A percentile compares a stretch with the other conserved stretches of the same genome.
Evolutionary conservation across 306 rosid species (phyloP).

Genomic region (Lathyrus aphaca): DNA sequence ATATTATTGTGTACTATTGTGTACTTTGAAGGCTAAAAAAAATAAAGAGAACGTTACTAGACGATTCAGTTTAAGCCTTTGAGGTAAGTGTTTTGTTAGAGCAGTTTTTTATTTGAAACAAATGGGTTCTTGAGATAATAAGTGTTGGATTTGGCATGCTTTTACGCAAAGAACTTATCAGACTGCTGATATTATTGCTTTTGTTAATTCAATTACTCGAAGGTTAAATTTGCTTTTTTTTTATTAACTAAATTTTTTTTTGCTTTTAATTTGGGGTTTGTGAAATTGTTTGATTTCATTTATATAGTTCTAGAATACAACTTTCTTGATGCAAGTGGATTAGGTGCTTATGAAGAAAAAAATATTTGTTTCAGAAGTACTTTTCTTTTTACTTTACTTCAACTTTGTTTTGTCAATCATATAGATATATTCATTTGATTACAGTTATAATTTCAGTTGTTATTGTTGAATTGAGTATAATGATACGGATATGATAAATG

Average conservation of each 20-base stretch:
- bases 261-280: slow-evolving; percentile 2
- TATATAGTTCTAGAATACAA: slow-evolving; percentile 89
- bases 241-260: neutral
- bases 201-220: slow-evolving; percentile 71
- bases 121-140: slow-evolving; percentile 80
- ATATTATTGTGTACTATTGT: no score
- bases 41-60: no score
- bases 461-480: neutral
- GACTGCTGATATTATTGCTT: slow-evolving; percentile 89
- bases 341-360: slow-evolving; percentile 92
- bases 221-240: slow-evolving; percentile 41
- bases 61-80: no score
- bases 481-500: no score
- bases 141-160: slow-evolving; percentile 98
- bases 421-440: neutral
- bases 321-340: slow-evolving; percentile 91
- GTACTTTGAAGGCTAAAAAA: no score
- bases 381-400: slow-evolving; percentile 2
- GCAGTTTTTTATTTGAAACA: slow-evolving; percentile 78
- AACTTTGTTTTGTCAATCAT: no score
- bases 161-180: slow-evolving; percentile 96
- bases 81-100: no score
- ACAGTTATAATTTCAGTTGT: neutral
- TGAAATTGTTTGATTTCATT: slow-evolving; percentile 54
- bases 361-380: slow-evolving; percentile 71